Evolutionary conservation across 148 eudicot genomes (phyloP), one percentile per base, ranked within the genome.

Genomic region (Simmondsia chinensis): DNA sequence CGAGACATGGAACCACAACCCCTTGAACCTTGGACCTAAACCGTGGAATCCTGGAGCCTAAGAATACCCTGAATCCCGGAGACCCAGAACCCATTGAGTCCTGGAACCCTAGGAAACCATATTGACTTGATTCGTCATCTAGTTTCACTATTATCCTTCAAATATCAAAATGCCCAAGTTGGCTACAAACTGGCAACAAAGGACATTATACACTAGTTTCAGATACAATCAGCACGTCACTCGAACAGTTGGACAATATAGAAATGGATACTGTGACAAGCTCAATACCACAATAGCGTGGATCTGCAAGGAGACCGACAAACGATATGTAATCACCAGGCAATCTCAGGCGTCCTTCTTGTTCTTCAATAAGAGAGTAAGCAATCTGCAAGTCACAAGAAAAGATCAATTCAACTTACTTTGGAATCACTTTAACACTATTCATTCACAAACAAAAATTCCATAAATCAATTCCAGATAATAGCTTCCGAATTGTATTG

Each of bases 301-400:
- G 69, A 71, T 89, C 97, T 18, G 97, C 95, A 70, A 89, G 88
- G 55, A 89, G 94, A 39, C 72, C 68, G 65, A 89, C 97, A 76
- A 89, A 85, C 16, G 97, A 89, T 49, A 89, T 89, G 60, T 76
- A 79, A 61, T 82, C 88, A 70, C 71, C 82, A 7, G 63, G 69
- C 26, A 57, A 51, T 68, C 76, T 76, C 44, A 61, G 52, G 34
- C 68, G 63, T 37, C 94, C 95, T 71, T 69, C 80, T 59, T 85
- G 97, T 57, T 85, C 97, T 63, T 85, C 86, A 46, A 85, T 79
- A 42, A 89, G 71, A 66, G 80, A 64, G 66, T 81, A 85, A 44
- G 97, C 88, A 67, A 89, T 81, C 95, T 89, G 77, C 38, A 45
- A 6, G 20, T 17, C 50, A 36, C 22, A 27, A 17, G 30, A 3